These are phyloP conservation scores for Tetrahymena thermophila DNA, from an alignment of 73 alveolate genomes.

Conservation along the genomic window DNA sequence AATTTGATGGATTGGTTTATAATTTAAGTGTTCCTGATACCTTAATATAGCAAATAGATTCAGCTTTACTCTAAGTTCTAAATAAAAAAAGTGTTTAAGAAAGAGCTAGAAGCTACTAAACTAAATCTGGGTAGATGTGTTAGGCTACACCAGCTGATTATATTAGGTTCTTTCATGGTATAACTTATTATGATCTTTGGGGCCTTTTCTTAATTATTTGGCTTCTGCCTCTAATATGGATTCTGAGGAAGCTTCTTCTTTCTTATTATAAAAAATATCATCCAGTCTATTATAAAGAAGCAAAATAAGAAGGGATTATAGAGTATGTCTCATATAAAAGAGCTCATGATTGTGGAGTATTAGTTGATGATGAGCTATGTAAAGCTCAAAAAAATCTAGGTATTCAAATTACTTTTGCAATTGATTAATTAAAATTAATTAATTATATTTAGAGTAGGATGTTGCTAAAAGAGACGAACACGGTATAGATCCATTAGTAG, in stretches of 20 bases:
- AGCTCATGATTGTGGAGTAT: background rate
- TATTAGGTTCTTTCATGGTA: background rate
- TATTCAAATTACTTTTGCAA: background rate
- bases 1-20: background rate
- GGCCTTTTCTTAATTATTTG: background rate
- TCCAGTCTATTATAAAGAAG: background rate
- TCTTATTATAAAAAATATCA: background rate
- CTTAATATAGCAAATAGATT: background rate
- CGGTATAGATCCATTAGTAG: background rate
- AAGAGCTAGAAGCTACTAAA: background rate
- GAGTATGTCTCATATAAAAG: background rate
- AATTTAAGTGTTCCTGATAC: background rate
- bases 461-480: background rate
- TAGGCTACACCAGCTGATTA: background rate
- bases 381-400: background rate
- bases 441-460: background rate
- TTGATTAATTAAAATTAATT: background rate
- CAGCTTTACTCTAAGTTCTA: background rate
- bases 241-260: background rate
- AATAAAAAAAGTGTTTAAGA: background rate
- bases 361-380: background rate
- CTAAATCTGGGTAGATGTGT: background rate
- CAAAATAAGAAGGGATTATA: background rate
- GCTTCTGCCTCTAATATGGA: background rate
- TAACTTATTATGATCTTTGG: background rate